Evolutionary conservation across 495 filamentous ascomycete genomes (phyloP).

Genomic region (Xylaria palmicola): DNA sequence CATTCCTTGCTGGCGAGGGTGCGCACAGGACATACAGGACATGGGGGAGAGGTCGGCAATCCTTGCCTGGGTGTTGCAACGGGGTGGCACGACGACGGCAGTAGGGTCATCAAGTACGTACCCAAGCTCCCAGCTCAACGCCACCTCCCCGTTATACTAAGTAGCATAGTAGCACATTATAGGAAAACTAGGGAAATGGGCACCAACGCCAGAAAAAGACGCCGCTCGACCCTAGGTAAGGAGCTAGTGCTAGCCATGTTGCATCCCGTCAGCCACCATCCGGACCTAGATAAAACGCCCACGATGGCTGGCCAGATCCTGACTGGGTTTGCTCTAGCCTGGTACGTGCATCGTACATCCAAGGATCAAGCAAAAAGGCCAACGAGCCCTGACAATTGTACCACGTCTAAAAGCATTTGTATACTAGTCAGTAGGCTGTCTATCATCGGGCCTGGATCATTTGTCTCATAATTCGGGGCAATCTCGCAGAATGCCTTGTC

Average conservation of each 20-base stretch:
- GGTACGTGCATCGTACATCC: no score
- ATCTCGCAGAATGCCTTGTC: not conserved
- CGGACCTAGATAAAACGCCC: not conserved
- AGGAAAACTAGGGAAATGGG: not conserved
- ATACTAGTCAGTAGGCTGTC: no score
- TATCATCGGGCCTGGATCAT: not conserved
- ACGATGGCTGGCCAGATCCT: not conserved
- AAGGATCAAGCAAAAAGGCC: no score
- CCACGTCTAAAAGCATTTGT: no score
- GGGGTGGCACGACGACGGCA: no score
- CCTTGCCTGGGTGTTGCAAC: not conserved
- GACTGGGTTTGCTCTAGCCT: no score
- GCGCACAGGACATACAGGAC: not conserved
- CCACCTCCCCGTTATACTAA: constrained; percentile 3
- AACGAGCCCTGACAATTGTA: no score
- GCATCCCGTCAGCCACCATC: constrained; percentile 15
- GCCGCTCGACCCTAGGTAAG: not conserved
- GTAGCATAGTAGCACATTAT: not conserved
- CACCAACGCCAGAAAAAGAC: not conserved
- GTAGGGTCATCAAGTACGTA: no score
- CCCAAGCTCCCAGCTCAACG: not conserved
- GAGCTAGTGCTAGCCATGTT: constrained; percentile 9
- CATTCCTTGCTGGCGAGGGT: not conserved
- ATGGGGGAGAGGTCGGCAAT: not conserved
- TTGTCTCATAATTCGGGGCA: not conserved